Evolutionary conservation across 2,329 filamentous ascomycete species (phyloP).

Genomic region (Sporothrix brasiliensis): DNA sequence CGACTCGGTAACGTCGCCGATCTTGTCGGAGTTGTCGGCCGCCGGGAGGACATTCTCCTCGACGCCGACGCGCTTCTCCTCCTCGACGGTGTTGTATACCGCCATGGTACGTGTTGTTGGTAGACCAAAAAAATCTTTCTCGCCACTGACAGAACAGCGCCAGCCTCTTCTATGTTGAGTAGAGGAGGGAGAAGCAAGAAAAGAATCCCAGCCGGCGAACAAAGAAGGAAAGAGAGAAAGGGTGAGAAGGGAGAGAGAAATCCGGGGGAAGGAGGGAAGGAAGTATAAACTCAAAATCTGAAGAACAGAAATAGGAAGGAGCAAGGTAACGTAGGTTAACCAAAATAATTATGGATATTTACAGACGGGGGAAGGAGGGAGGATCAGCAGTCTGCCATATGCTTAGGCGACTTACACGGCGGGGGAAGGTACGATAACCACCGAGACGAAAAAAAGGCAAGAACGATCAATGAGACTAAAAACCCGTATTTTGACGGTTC

Average conservation of each 20-base stretch:
- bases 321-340: background rate
- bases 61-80: constrained; percentile 34
- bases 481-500: constrained; percentile 1
- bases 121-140: background rate
- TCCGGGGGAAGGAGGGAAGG: background rate
- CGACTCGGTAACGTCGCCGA: background rate
- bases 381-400: background rate
- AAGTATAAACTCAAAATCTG: background rate
- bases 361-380: background rate
- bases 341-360: background rate
- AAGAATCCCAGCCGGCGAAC: background rate
- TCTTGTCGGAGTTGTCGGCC: constrained; percentile 14
- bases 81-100: constrained; percentile 29
- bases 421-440: constrained; percentile 15
- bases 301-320: constrained; percentile 1
- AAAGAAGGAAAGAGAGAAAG: background rate
- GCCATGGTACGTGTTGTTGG: constrained; percentile 27
- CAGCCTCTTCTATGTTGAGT: background rate
- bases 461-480: background rate
- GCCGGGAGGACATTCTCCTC: constrained; percentile 26
- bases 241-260: background rate
- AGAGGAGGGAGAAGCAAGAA: background rate
- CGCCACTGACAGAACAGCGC: background rate
- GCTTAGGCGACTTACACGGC: constrained; percentile 17
- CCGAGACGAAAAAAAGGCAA: constrained; percentile 10